phyloP scores from a whole-genome alignment of 2,329 filamentous ascomycete species.

The Cytospora mali region DNA sequence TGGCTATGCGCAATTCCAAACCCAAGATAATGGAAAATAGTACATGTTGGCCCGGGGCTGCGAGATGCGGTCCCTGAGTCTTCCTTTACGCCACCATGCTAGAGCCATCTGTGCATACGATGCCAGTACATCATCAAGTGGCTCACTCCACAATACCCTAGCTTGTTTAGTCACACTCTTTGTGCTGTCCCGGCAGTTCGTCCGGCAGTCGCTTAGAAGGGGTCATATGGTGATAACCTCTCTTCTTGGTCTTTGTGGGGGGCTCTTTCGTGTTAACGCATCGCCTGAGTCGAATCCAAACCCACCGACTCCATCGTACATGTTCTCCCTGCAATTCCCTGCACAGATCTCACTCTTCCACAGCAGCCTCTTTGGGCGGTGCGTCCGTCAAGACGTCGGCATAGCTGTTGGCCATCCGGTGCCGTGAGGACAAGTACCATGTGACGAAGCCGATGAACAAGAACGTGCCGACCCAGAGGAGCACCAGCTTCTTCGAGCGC shows the following conservation, averaged over 20 bases:
- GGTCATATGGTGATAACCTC: no score
- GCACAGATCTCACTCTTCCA: not conserved
- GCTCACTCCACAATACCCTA: not conserved
- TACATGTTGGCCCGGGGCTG: no score
- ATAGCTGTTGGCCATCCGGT: conserved; percentile 14
- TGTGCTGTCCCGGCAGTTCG: not conserved
- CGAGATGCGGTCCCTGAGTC: not conserved
- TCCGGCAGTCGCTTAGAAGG: no score
- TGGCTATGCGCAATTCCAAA: not conserved
- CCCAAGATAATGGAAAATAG: not conserved
- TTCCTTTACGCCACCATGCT: not conserved
- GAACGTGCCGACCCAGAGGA: conserved; percentile 24
- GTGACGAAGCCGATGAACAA: conserved; percentile 19
- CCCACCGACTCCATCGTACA: not conserved
- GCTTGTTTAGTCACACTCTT: not conserved
- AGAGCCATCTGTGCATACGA: not conserved
- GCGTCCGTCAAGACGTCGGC: conserved; percentile 18
- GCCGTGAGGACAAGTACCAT: conserved; percentile 22
- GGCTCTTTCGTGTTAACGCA: not conserved
- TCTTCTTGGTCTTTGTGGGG: not conserved
- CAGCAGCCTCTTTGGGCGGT: conserved; percentile 18
- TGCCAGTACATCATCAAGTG: not conserved
- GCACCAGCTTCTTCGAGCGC: conserved; percentile 26
- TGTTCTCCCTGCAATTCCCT: not conserved
- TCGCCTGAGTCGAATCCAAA: not conserved